Evolutionary conservation across 768 basidiomycete species (phyloP).

Genomic region (Kwoniella mangroviensis): DNA sequence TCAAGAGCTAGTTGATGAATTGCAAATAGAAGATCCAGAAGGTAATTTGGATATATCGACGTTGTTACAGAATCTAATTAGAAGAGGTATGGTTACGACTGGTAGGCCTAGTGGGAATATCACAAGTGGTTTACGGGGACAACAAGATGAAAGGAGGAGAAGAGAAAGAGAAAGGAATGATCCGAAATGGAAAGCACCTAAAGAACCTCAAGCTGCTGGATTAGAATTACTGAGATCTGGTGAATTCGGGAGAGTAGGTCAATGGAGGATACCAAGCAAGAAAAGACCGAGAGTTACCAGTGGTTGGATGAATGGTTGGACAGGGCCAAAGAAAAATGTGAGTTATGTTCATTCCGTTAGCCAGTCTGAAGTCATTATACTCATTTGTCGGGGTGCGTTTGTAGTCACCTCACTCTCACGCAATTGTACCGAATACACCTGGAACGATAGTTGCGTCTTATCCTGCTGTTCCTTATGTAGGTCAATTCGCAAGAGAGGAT

Average conservation of each 20-base stretch:
- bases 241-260: slow-evolving; percentile 52
- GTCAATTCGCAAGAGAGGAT: slow-evolving; percentile 54
- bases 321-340: slow-evolving; percentile 9
- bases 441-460: slow-evolving; percentile 56
- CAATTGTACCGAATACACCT: slow-evolving; percentile 41
- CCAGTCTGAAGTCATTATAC: background rate
- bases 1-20: background rate
- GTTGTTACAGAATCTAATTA: background rate
- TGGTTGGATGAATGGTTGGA: slow-evolving; percentile 16
- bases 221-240: slow-evolving; percentile 39
- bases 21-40: background rate
- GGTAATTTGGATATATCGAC: background rate
- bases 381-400: background rate
- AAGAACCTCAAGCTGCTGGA: slow-evolving; percentile 40
- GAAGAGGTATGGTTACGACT: background rate
- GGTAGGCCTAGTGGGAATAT: background rate
- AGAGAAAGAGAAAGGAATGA: slow-evolving; percentile 15
- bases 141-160: slow-evolving; percentile 13
- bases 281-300: slow-evolving; percentile 7
- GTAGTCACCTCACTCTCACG: slow-evolving; percentile 10
- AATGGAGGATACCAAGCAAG: slow-evolving; percentile 28
- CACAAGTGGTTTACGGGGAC: background rate
- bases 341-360: background rate
- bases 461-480: slow-evolving; percentile 54
- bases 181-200: slow-evolving; percentile 46